Conservation (phyloP, 306 rosid genomes). For the Vicia faba region DNA sequence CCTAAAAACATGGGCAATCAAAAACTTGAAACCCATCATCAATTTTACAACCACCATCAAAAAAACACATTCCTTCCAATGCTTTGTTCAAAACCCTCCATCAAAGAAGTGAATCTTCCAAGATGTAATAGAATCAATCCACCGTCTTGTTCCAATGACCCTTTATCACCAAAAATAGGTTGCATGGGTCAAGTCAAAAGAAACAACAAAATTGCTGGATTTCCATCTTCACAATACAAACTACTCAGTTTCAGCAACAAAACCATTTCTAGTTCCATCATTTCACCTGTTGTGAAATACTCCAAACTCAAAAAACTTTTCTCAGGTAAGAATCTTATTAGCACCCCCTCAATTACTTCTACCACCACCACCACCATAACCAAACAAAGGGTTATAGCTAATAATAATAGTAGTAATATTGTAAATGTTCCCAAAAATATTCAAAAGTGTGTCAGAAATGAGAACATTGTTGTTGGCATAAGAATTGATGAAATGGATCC, state of each 20-base stretch:
- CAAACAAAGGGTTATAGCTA: slow-evolving; percentile 20
- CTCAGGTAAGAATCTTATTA: slow-evolving; percentile 54
- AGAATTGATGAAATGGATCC: slow-evolving; percentile 67
- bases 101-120: slow-evolving; percentile 62
- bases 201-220: slow-evolving; percentile 67
- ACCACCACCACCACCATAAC: slow-evolving; percentile 23
- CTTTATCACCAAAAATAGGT: slow-evolving; percentile 82
- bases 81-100: slow-evolving; percentile 73
- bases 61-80: slow-evolving; percentile 76
- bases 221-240: slow-evolving; percentile 44
- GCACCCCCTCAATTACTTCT: slow-evolving; percentile 39
- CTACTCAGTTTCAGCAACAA: slow-evolving; percentile 41
- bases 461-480: slow-evolving; percentile 19
- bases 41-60: slow-evolving; percentile 31
- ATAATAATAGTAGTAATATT: too few relatives aligned
- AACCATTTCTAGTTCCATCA: slow-evolving; percentile 11
- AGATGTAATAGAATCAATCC: slow-evolving; percentile 25
- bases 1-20: slow-evolving; percentile 43
- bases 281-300: slow-evolving; percentile 50
- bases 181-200: slow-evolving; percentile 98
- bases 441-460: slow-evolving; percentile 28
- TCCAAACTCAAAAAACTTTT: slow-evolving; percentile 75
- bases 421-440: slow-evolving; percentile 11
- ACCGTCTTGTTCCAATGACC: slow-evolving; percentile 46
- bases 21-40: slow-evolving; percentile 39